Conservation (phyloP, 192 early-diverging fungal genomes). For the Pilaira anomala region DNA sequence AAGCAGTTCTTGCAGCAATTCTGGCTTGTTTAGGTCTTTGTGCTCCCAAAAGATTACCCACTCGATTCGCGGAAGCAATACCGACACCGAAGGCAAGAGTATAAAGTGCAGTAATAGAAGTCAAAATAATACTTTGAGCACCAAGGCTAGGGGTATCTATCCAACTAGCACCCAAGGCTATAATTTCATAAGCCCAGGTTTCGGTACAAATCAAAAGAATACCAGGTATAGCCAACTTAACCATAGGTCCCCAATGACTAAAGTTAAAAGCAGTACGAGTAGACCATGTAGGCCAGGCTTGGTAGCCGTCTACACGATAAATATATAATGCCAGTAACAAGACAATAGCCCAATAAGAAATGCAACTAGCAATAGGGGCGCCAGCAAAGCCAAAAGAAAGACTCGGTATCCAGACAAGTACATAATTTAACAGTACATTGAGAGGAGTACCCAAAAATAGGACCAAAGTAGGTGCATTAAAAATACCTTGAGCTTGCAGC, state of each 20-base stretch:
- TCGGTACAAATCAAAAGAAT: conserved; percentile 74
- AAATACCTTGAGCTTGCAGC: conserved; percentile 82
- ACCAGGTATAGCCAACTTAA: conserved; percentile 68
- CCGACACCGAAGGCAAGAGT: conserved; percentile 53
- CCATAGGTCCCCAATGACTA: conserved; percentile 46
- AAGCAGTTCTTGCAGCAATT: conserved; percentile 48
- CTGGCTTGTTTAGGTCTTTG: conserved; percentile 46
- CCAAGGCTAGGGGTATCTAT: conserved; percentile 56
- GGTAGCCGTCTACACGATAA: conserved; percentile 46
- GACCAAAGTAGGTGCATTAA: conserved; percentile 63
- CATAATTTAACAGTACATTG: conserved; percentile 62
- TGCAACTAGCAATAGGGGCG: conserved; percentile 63
- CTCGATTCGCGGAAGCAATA: conserved; percentile 51
- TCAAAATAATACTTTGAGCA: conserved; percentile 57
- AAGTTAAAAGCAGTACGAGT: conserved; percentile 39
- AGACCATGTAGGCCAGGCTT: conserved; percentile 75
- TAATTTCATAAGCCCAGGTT: conserved; percentile 63
- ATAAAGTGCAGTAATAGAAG: conserved; percentile 49
- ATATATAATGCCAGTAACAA: conserved; percentile 53
- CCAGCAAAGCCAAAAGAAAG: conserved; percentile 62
- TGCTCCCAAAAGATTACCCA: conserved; percentile 59
- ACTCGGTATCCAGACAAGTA: conserved; percentile 57
- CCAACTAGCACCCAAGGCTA: conserved; percentile 64
- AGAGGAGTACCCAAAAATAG: conserved; percentile 58
- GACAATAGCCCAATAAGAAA: conserved; percentile 63